These are phyloP conservation scores for Sextonia rubra DNA, from an alignment of 164 flowering plant species.

Conservation along the genomic window DNA sequence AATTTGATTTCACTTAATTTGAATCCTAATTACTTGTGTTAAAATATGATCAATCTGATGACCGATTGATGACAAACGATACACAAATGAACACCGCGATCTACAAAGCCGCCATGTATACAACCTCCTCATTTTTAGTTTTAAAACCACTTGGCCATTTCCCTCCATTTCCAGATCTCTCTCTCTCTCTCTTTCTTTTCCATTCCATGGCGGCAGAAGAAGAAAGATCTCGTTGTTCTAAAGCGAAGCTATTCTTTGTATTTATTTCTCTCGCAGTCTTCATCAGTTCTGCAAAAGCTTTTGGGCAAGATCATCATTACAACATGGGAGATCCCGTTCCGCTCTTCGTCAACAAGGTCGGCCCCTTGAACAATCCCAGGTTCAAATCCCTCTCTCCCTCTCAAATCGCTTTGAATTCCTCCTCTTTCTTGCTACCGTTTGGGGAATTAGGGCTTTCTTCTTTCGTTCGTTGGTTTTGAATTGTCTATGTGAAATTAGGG, in stretches of 20 bases:
- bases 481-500: neutral
- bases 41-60: too few relatives aligned
- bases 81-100: too few relatives aligned
- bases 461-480: too few relatives aligned
- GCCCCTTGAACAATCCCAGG: conserved; percentile 12
- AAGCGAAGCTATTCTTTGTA: neutral
- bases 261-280: neutral
- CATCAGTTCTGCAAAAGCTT: neutral
- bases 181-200: too few relatives aligned
- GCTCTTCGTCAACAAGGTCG: conserved; percentile 9
- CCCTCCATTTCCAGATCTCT: neutral
- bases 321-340: conserved; percentile 4
- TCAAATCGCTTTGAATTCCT: neutral
- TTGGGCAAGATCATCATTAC: conserved; percentile 1
- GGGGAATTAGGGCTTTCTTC: neutral
- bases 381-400: neutral
- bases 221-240: neutral
- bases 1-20: too few relatives aligned
- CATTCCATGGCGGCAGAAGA: neutral
- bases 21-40: too few relatives aligned
- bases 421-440: neutral
- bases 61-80: too few relatives aligned
- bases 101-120: too few relatives aligned
- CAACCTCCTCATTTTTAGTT: neutral
- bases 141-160: neutral